Base-by-base conservation (phyloP, 1,139 yeast species). In the Petasospora fabianii region DNA sequence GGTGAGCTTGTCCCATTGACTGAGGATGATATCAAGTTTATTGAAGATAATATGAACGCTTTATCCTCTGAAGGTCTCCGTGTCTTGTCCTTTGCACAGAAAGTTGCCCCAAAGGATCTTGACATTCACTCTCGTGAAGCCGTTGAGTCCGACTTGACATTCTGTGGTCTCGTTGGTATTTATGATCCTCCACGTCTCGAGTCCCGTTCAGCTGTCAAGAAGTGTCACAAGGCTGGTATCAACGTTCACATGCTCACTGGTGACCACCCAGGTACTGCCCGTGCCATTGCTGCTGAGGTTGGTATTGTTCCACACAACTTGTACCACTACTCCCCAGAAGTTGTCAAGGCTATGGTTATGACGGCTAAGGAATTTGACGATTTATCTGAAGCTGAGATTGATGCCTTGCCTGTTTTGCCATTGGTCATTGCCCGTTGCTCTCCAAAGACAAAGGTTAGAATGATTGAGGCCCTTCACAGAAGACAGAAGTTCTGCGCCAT, bases 181-280 rank as follows among this genome's bases (percentile, higher is more conserved):
- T 84, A 84, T 58, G 94, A 84, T 59, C 94, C 94, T 18, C 94
- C 94, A 40, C 72, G 95, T 53, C 68, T 70, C 8, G 92, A 84
- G 64, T 76, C 88, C 15, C 78, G 81, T 13, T 72, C 66, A 10
- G 77, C 87, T 4, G 94, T 84, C 27, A 72, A 72, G 50, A 61
- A 66, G 49, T 84, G 92, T 57, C 90, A 83, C 55, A 66, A 61
- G 35, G 94, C 94, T 16, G 94, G 94, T 40, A 80, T 84, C 50
- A 79, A 80, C 51, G 94, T 84, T 34, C 88, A 80, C 53, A 84
- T 84, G 94, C 75, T 84, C 38, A 84, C 94, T 19, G 94, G 95
- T 50, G 94, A 84, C 56, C 92, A 83, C 55, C 86, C 86, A 4
- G 84, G 84, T 31, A 84, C 95, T 34, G 95, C 94, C 18, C 68